These are phyloP conservation scores for Plasmodium vivax DNA, from an alignment of 169 alveolate species.

Conservation along the genomic window DNA sequence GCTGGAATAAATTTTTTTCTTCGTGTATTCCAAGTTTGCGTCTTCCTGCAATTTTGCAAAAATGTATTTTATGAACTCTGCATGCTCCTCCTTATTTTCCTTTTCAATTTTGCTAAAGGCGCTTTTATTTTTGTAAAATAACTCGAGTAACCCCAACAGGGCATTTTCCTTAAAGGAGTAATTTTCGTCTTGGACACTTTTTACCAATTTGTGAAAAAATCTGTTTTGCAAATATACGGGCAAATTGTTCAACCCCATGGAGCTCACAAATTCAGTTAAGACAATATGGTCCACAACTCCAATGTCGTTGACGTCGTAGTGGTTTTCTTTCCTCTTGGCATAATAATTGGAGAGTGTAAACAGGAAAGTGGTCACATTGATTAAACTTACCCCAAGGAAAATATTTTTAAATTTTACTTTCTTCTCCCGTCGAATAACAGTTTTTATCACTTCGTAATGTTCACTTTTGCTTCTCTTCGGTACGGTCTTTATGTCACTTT, in stretches of 20 bases:
- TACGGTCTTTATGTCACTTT: slow-evolving; percentile 13
- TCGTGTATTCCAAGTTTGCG: slow-evolving; percentile 11
- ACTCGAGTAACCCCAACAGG: slow-evolving; percentile 16
- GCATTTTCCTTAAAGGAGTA: slow-evolving; percentile 64
- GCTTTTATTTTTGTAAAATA: slow-evolving; percentile 36
- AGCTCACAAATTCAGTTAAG: slow-evolving; percentile 18
- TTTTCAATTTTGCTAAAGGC: not conserved
- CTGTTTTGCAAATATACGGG: slow-evolving; percentile 45
- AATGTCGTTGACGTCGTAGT: slow-evolving; percentile 30
- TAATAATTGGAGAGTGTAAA: slow-evolving; percentile 41
- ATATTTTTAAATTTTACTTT: slow-evolving; percentile 48
- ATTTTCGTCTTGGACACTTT: slow-evolving; percentile 14
- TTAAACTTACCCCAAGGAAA: slow-evolving; percentile 25
- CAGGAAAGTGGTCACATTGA: slow-evolving; percentile 19
- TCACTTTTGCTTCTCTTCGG: not conserved
- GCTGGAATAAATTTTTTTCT: slow-evolving; percentile 17
- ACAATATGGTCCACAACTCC: slow-evolving; percentile 25
- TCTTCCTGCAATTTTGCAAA: slow-evolving; percentile 8
- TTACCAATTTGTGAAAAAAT: slow-evolving; percentile 27
- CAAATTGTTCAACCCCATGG: slow-evolving; percentile 41
- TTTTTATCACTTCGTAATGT: slow-evolving; percentile 31
- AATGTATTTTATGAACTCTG: slow-evolving; percentile 13
- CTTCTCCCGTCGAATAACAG: slow-evolving; percentile 9
- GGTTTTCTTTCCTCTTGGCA: slow-evolving; percentile 1
- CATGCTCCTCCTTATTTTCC: slow-evolving; percentile 9